Percentiles rank a stretch among this genome's conserved stretches.
phyloP scores from a whole-genome alignment of 2,329 filamentous ascomycete species.

The Diplodia corticola region DNA sequence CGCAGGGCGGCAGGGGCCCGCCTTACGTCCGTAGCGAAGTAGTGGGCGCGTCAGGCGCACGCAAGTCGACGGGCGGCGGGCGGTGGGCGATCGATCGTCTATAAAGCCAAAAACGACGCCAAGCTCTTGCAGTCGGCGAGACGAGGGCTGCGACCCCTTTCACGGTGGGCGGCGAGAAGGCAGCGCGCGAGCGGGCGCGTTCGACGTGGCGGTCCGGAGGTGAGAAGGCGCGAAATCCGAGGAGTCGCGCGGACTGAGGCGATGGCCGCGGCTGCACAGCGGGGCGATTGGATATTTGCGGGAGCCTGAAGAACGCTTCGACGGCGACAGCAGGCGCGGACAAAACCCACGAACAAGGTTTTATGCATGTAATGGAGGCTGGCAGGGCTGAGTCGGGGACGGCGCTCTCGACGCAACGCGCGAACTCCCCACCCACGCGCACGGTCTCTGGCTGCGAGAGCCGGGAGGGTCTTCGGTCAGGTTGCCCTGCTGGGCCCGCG shows the following conservation, averaged over 20 bases:
- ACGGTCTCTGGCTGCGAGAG: conserved; percentile 10
- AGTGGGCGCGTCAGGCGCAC: background rate
- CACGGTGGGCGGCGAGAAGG: background rate
- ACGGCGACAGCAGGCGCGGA: background rate
- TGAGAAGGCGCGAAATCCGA: background rate
- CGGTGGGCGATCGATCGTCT: conserved; percentile 16
- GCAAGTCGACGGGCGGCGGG: conserved; percentile 1
- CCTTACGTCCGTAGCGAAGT: conserved; percentile 21
- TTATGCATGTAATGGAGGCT: conserved; percentile 13
- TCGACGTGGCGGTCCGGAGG: conserved; percentile 8
- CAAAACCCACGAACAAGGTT: background rate
- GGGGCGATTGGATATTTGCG: background rate
- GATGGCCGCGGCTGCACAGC: background rate
- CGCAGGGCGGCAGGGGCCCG: conserved; percentile 12
- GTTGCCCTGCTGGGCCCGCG: conserved; percentile 1
- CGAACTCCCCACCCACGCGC: conserved; percentile 17
- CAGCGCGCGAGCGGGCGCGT: background rate
- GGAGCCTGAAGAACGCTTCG: background rate
- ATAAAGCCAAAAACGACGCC: background rate
- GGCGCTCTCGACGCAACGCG: background rate
- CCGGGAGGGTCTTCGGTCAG: background rate
- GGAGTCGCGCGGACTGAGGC: background rate
- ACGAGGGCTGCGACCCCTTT: background rate
- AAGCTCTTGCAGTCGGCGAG: background rate
- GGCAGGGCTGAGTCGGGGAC: conserved; percentile 16